Percentiles rank a stretch among this genome's conserved stretches.
Evolutionary conservation across 2,329 filamentous ascomycete genomes (phyloP).

Genomic region (Nigrospora osmanthi): DNA sequence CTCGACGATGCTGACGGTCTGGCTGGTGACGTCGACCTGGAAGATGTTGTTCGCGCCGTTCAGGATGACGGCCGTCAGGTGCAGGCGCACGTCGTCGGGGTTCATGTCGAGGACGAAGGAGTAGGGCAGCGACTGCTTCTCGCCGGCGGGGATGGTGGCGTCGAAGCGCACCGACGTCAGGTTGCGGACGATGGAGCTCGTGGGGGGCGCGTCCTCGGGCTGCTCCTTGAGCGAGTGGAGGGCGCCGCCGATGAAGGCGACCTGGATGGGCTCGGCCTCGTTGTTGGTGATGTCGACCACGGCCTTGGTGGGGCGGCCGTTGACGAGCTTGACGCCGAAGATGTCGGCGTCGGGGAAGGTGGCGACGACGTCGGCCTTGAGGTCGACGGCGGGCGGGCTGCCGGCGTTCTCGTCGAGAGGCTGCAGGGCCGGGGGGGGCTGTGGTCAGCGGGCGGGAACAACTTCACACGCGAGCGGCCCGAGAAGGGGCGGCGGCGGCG

Average conservation of each 20-base stretch:
- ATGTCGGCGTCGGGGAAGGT: slow-evolving; percentile 67
- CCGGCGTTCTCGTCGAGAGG: slow-evolving; percentile 24
- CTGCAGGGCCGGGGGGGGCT: slow-evolving; percentile 5
- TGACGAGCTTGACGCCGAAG: slow-evolving; percentile 93
- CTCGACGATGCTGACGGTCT: slow-evolving; percentile 80
- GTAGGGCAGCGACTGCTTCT: slow-evolving; percentile 71
- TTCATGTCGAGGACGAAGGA: slow-evolving; percentile 86
- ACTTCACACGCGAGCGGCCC: neutral
- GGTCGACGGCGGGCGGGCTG: slow-evolving; percentile 55
- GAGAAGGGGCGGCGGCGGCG: neutral
- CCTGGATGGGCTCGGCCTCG: slow-evolving; percentile 65
- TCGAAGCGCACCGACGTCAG: slow-evolving; percentile 71
- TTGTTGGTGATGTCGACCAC: slow-evolving; percentile 78
- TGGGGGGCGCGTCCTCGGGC: slow-evolving; percentile 37
- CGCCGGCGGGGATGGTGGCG: slow-evolving; percentile 65
- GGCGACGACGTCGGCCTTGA: slow-evolving; percentile 59
- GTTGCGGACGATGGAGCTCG: slow-evolving; percentile 67
- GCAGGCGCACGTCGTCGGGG: slow-evolving; percentile 78
- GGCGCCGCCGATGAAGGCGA: slow-evolving; percentile 70
- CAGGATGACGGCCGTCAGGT: slow-evolving; percentile 67
- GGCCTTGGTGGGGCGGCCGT: slow-evolving; percentile 78
- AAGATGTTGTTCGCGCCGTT: slow-evolving; percentile 61
- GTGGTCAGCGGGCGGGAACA: slow-evolving; percentile 2
- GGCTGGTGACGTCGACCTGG: slow-evolving; percentile 74
- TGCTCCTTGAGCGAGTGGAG: slow-evolving; percentile 52